Evolutionary conservation across 768 basidiomycete genomes (phyloP).

Genomic region (Tephrocybe sp.): DNA sequence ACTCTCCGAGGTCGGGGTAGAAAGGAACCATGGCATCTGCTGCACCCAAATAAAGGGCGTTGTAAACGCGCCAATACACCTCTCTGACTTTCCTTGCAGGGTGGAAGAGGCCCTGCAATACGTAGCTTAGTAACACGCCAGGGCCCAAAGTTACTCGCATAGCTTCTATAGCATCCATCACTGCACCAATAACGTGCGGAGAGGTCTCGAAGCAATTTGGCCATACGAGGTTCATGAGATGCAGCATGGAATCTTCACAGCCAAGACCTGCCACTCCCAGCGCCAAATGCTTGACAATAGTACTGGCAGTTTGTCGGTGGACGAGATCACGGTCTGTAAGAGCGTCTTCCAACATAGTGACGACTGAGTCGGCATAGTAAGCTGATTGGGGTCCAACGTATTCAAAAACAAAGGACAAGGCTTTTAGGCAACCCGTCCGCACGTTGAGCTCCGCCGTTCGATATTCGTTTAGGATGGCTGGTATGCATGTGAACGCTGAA

Average conservation of each 20-base stretch:
- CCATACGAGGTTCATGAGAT: conserved; percentile 98
- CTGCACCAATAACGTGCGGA: conserved; percentile 96
- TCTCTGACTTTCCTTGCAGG: conserved; percentile 97
- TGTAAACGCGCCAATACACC: conserved; percentile 97
- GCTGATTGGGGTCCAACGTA: conserved; percentile 97
- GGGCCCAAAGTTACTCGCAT: conserved; percentile 97
- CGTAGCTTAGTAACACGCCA: conserved; percentile 88
- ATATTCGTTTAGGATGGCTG: conserved; percentile 98
- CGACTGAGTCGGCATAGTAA: conserved; percentile 95
- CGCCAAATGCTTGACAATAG: conserved; percentile 97
- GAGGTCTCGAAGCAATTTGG: conserved; percentile 99
- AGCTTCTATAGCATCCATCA: conserved; percentile 97
- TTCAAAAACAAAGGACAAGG: conserved; percentile 98
- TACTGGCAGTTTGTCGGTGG: conserved; percentile 96
- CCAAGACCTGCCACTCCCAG: conserved; percentile 96
- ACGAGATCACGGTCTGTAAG: conserved; percentile 98
- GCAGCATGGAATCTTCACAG: conserved; percentile 97
- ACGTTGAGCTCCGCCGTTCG: conserved; percentile 98
- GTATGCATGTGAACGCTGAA: conserved; percentile 94
- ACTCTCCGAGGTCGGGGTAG: conserved; percentile 87
- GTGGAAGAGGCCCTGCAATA: conserved; percentile 94
- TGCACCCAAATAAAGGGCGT: conserved; percentile 90
- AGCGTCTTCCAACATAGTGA: conserved; percentile 98
- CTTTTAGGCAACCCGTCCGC: conserved; percentile 97
- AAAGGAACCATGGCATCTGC: conserved; percentile 92